A percentile compares a stretch with the other conserved stretches of the same genome.
Conservation (phyloP, 169 alveolate species). For the Hepatocystis sp. region DNA sequence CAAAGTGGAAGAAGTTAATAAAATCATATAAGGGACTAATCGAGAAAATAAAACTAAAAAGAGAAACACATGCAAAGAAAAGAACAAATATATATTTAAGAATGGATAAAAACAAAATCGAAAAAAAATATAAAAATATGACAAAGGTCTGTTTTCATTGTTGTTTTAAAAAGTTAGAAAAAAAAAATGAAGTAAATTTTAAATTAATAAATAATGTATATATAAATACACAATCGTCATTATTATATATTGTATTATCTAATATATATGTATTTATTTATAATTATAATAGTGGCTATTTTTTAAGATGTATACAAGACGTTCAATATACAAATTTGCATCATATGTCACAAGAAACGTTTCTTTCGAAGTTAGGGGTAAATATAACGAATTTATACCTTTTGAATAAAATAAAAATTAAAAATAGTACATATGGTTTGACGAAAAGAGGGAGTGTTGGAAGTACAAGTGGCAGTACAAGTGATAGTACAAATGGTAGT, state of each 20-base stretch:
- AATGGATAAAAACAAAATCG: no score
- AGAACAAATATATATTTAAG: no score
- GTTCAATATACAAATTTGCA: slow-evolving; percentile 14
- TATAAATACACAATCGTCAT: slow-evolving; percentile 37
- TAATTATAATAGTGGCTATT: slow-evolving; percentile 28
- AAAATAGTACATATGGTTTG: no score
- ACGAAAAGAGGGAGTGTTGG: no score
- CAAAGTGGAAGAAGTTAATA: no score
- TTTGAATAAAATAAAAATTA: slow-evolving; percentile 22
- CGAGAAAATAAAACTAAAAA: slow-evolving; percentile 6
- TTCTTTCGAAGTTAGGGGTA: slow-evolving; percentile 30
- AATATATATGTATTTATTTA: slow-evolving; percentile 34
- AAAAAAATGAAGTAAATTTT: slow-evolving; percentile 70
- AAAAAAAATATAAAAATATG: slow-evolving; percentile 22
- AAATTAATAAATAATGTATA: slow-evolving; percentile 65
- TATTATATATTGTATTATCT: slow-evolving; percentile 26
- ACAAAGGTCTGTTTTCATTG: slow-evolving; percentile 63
- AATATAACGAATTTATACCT: slow-evolving; percentile 17
- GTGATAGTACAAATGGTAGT: neutral
- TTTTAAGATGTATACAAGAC: slow-evolving; percentile 38
- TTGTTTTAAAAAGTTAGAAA: slow-evolving; percentile 57
- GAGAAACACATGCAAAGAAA: slow-evolving; percentile 4
- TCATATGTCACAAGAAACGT: slow-evolving; percentile 10
- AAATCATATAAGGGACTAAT: no score
- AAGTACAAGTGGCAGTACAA: neutral